These are phyloP conservation scores for Bothriochloa decipiens DNA, from an alignment of 176 grass and related monocot genomes.

Conservation along the genomic window DNA sequence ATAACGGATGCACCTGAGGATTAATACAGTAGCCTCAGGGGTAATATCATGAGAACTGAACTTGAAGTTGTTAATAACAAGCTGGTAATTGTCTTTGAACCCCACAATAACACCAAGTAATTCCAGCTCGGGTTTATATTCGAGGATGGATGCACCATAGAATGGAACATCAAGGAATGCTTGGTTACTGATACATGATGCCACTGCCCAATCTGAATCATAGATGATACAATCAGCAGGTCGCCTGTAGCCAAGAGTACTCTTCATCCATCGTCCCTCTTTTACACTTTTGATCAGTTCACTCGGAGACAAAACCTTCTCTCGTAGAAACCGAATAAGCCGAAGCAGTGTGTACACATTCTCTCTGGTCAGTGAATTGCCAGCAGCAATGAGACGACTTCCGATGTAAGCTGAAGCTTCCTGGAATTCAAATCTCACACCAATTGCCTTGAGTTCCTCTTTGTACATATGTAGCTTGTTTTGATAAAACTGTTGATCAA, in stretches of 20 bases:
- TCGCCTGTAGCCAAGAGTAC: conserved; percentile 37
- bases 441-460: conserved; percentile 56
- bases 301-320: conserved; percentile 44
- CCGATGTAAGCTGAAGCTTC: conserved; percentile 59
- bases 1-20: conserved; percentile 59
- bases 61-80: conserved; percentile 62
- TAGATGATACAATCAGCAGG: conserved; percentile 50
- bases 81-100: conserved; percentile 45
- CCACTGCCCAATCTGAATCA: conserved; percentile 52
- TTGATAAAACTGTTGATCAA: conserved; percentile 60
- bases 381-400: conserved; percentile 38
- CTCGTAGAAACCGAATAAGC: conserved; percentile 63
- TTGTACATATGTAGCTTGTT: conserved; percentile 46
- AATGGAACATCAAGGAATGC: conserved; percentile 65
- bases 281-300: conserved; percentile 53
- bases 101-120: conserved; percentile 65
- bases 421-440: conserved; percentile 60
- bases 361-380: conserved; percentile 44
- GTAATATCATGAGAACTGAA: conserved; percentile 49
- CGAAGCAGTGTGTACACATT: conserved; percentile 61
- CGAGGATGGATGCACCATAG: conserved; percentile 46
- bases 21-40: conserved; percentile 51
- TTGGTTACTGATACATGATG: conserved; percentile 46
- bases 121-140: conserved; percentile 59
- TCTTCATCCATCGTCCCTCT: conserved; percentile 61